Percentiles rank a stretch among this genome's conserved stretches.
Evolutionary conservation across 176 grass and related monocot genomes (phyloP).

Genomic region (Alloteropsis semialata): DNA sequence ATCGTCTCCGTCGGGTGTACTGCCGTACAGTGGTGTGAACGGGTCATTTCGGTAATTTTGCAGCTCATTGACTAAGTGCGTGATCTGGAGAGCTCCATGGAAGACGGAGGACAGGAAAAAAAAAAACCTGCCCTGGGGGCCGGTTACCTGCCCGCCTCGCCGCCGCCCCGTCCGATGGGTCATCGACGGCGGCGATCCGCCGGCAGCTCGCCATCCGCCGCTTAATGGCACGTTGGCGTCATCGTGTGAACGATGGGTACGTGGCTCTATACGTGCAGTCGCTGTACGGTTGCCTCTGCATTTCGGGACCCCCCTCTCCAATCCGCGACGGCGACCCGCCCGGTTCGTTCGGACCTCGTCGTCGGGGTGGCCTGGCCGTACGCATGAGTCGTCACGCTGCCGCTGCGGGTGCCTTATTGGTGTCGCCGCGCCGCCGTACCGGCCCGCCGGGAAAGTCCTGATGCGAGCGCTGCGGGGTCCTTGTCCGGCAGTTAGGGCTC

Average conservation of each 20-base stretch:
- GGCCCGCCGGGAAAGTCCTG: background rate
- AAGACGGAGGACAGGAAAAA: background rate
- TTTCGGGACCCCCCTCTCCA: background rate
- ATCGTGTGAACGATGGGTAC: slow-evolving; percentile 12
- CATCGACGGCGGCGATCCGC: background rate
- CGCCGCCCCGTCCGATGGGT: background rate
- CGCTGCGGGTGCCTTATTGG: background rate
- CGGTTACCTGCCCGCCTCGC: background rate
- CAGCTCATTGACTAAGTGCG: background rate
- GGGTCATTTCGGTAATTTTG: background rate
- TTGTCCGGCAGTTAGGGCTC: slow-evolving; percentile 27
- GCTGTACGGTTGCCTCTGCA: background rate
- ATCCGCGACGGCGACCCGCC: background rate
- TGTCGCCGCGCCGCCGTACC: background rate
- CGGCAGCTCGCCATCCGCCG: background rate
- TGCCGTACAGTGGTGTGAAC: slow-evolving; percentile 11
- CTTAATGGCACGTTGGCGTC: background rate
- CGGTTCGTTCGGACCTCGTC: background rate
- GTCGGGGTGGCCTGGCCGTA: background rate
- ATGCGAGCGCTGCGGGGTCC: background rate
- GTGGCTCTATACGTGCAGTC: background rate
- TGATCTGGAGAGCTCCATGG: slow-evolving; percentile 20
- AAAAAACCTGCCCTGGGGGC: background rate
- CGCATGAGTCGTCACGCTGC: background rate
- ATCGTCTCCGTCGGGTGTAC: background rate